These are phyloP conservation scores for Penicillium psychrofluorescens DNA, from an alignment of 495 filamentous ascomycete genomes.

Conservation along the genomic window DNA sequence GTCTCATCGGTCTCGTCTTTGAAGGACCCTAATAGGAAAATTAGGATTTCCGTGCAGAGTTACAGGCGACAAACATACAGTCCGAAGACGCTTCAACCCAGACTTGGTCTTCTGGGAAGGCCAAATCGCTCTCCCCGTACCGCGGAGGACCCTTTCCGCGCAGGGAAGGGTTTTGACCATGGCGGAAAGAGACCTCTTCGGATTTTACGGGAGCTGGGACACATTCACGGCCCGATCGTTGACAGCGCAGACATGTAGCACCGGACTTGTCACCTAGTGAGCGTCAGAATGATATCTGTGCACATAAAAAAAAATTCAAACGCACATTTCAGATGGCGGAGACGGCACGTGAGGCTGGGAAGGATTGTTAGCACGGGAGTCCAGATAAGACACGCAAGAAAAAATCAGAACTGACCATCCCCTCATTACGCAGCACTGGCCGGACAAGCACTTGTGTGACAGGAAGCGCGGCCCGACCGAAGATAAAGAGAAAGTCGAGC, in stretches of 20 bases:
- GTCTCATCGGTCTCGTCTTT: conserved; percentile 38
- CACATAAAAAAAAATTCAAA: not conserved
- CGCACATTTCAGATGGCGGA: conserved; percentile 41
- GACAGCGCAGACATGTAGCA: conserved; percentile 33
- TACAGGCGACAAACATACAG: conserved; percentile 12
- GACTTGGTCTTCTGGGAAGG: conserved; percentile 32
- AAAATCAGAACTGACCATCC: conserved; percentile 30
- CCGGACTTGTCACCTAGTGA: conserved; percentile 34
- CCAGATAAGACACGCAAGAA: not conserved
- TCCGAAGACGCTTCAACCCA: conserved; percentile 28
- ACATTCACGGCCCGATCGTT: conserved; percentile 36
- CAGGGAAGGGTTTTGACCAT: conserved; percentile 37
- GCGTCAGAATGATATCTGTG: not conserved
- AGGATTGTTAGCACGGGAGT: not conserved
- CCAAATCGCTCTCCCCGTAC: conserved; percentile 36
- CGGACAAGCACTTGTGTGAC: not conserved
- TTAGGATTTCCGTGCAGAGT: not conserved
- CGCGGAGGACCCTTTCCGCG: conserved; percentile 32
- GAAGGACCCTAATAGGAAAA: conserved; percentile 24
- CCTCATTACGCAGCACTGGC: conserved; percentile 32
- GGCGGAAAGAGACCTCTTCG: conserved; percentile 37
- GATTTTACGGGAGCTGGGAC: conserved; percentile 32
- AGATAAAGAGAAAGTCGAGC: too few relatives aligned
- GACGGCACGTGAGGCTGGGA: conserved; percentile 36
- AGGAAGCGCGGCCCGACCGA: too few relatives aligned